These are phyloP conservation scores for Ceratobasidium sp. DNA, from an alignment of 1,284 basidiomycete species.

Conservation along the genomic window DNA sequence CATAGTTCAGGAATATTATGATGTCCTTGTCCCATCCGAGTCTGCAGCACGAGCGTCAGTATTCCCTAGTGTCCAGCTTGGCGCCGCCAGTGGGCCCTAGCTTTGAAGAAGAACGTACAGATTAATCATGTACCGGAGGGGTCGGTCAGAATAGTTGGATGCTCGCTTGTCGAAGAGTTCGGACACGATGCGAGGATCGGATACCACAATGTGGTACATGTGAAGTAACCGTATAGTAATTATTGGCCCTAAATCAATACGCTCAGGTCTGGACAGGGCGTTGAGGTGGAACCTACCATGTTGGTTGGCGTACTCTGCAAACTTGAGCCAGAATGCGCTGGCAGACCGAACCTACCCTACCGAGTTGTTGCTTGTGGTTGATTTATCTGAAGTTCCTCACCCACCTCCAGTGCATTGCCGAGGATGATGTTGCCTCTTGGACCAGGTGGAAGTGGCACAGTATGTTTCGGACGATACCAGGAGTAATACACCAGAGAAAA, in stretches of 20 bases:
- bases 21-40: conserved; percentile 11
- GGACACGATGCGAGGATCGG: neutral
- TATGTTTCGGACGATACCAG: conserved; percentile 15
- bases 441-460: conserved; percentile 16
- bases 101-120: neutral
- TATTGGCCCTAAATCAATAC: conserved; percentile 1
- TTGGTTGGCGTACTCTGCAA: conserved; percentile 8
- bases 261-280: too few species aligned
- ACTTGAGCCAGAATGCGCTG: neutral
- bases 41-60: neutral
- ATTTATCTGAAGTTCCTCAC: neutral
- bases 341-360: conserved; percentile 10
- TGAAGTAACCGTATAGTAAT: neutral
- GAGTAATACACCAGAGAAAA: conserved; percentile 21
- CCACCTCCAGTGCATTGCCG: conserved; percentile 24
- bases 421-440: conserved; percentile 22
- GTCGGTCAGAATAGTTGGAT: conserved; percentile 13
- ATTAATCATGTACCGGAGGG: conserved; percentile 19
- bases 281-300: neutral
- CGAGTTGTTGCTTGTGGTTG: neutral
- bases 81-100: neutral
- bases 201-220: neutral
- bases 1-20: neutral
- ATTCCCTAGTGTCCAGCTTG: neutral
- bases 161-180: conserved; percentile 7